phyloP scores from a whole-genome alignment of 2,329 filamentous ascomycete genomes.

The Arthrobotrys sphaeroides region DNA sequence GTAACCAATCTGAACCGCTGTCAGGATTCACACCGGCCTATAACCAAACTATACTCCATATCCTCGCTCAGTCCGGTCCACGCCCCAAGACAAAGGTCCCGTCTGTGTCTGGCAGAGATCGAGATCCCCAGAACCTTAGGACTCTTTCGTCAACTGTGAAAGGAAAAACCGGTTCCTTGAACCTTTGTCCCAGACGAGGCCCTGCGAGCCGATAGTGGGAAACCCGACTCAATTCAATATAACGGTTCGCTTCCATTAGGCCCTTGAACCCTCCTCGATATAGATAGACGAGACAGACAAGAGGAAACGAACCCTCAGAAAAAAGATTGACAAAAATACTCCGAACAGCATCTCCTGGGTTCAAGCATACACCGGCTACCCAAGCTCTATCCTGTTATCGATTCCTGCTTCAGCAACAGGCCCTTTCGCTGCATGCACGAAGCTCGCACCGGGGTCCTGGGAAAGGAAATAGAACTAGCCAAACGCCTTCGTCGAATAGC shows the following conservation, averaged over 20 bases:
- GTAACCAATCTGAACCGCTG: slow-evolving; percentile 15
- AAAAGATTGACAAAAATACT: slow-evolving; percentile 9
- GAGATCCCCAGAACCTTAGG: slow-evolving; percentile 10
- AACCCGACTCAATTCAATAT: slow-evolving; percentile 23
- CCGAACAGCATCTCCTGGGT: not conserved
- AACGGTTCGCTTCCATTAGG: slow-evolving; percentile 11
- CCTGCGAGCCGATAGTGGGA: slow-evolving; percentile 14
- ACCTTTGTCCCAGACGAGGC: slow-evolving; percentile 5
- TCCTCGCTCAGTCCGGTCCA: not conserved
- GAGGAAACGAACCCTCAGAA: slow-evolving; percentile 24
- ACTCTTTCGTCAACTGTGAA: not conserved
- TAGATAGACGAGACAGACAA: slow-evolving; percentile 52
- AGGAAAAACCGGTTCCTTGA: not conserved
- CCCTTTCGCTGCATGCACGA: slow-evolving; percentile 26
- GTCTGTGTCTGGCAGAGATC: slow-evolving; percentile 10
- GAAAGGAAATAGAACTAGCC: slow-evolving; percentile 24
- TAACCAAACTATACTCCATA: slow-evolving; percentile 11
- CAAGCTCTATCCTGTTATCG: slow-evolving; percentile 30
- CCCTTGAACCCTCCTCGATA: slow-evolving; percentile 30
- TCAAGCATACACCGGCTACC: slow-evolving; percentile 7
- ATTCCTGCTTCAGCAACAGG: slow-evolving; percentile 10
- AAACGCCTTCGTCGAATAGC: slow-evolving; percentile 34
- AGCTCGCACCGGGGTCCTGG: slow-evolving; percentile 15
- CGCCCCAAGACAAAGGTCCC: slow-evolving; percentile 8
- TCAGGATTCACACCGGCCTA: slow-evolving; percentile 8